These are phyloP conservation scores for Spergularia marina DNA, from an alignment of 148 eudicot species.

Conservation along the genomic window DNA sequence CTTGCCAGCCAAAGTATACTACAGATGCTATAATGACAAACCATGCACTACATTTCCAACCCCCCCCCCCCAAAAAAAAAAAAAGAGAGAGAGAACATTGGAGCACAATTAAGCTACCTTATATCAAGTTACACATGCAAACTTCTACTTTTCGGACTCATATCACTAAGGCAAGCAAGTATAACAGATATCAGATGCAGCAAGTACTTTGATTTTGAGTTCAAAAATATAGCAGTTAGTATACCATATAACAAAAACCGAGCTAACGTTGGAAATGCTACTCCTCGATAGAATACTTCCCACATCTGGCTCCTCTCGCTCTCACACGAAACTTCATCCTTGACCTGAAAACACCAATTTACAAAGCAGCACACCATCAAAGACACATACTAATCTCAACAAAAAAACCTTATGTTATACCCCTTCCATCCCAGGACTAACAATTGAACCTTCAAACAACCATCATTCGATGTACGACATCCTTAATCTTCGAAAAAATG, in stretches of 20 bases:
- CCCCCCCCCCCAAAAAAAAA: neutral
- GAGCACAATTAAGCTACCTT: neutral
- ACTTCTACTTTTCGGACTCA: neutral
- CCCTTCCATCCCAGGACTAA: neutral
- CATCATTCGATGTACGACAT: neutral
- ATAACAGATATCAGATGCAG: neutral
- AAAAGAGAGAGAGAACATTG: neutral
- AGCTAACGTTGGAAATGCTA: slow-evolving; percentile 68
- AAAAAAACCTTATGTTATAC: neutral
- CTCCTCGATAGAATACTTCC: slow-evolving; percentile 68
- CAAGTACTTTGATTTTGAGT: neutral
- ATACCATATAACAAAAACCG: slow-evolving; percentile 69
- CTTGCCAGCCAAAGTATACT: neutral
- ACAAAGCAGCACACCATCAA: slow-evolving; percentile 10
- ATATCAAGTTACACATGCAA: neutral
- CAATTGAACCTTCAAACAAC: neutral
- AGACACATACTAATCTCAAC: neutral
- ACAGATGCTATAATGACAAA: neutral
- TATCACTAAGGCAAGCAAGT: neutral
- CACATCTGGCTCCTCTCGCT: slow-evolving; percentile 47
- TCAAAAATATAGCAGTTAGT: neutral
- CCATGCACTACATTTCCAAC: neutral
- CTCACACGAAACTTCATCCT: slow-evolving; percentile 31
- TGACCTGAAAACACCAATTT: slow-evolving; percentile 38
- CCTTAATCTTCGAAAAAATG: neutral